Evolutionary conservation across 805 yeast species (phyloP), one percentile per base, ranked within the genome.

Genomic region (Saturnispora mendoncae): DNA sequence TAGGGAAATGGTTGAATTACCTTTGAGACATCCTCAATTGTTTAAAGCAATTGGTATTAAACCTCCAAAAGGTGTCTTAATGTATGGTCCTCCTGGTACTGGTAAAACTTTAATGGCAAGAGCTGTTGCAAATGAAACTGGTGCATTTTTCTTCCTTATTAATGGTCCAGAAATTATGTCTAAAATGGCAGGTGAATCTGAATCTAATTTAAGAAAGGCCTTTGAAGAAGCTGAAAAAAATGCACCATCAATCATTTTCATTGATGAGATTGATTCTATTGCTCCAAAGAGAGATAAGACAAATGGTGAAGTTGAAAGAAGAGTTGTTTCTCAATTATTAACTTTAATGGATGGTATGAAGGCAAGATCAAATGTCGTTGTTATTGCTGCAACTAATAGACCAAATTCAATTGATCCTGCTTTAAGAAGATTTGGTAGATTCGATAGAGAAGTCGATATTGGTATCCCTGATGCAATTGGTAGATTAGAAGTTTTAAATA

Each of bases 241-340:
- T 64, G 92, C 97, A 13, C 98, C 98, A 14, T 78, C 98, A 12
- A 92, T 92, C 57, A 92, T 92, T 50, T 92, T 92, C 70, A 92
- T 92, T 58, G 98, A 92, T 68, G 98, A 92, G 68, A 92, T 92
- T 51, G 98, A 92, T 64, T 90, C 97, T 13, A 92, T 92, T 57
- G 98, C 98, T 39, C 98, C 98, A 64, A 92, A 92, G 81, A 86
- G 98, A 72, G 98, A 92, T 72, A 92, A 92, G 79, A 92, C 98
- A 41, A 92, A 92, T 62, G 98, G 98, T 70, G 98, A 92, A 68
- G 98, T 92, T 55, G 99, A 92, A 70, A 81, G 98, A 71, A 83
- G 99, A 71, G 98, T 92, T 43, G 99, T 92, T 47, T 90, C 97
- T 24, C 98, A 92, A 69, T 75, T 92, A 59, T 77, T 92, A 62